A percentile compares a stretch with the other conserved stretches of the same genome.
Evolutionary conservation across 2,329 filamentous ascomycete species (phyloP).

Genomic region (Cordyceps javanica): DNA sequence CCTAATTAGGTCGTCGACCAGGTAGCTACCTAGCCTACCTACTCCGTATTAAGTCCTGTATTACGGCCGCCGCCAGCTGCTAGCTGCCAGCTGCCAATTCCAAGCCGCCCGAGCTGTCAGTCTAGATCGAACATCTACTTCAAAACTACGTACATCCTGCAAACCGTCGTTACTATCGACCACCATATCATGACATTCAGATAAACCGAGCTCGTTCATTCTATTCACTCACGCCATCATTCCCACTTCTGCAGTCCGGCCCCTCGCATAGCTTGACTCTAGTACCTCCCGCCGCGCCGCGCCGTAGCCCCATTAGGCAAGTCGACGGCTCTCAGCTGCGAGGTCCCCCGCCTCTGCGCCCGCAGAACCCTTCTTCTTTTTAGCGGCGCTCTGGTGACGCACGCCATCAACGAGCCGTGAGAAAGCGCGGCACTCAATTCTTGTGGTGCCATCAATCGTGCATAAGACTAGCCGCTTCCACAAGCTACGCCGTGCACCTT

Average conservation of each 20-base stretch:
- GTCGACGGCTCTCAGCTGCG: background rate
- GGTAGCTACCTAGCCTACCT: too few relatives aligned
- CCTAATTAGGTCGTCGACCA: too few relatives aligned
- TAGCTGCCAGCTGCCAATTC: background rate
- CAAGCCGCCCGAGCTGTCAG: background rate
- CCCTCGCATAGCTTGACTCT: background rate
- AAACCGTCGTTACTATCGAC: background rate
- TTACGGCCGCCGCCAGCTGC: background rate
- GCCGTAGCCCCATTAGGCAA: constrained; percentile 11
- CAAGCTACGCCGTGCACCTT: constrained; percentile 15
- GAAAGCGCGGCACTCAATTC: constrained; percentile 8
- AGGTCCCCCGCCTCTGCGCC: constrained; percentile 1
- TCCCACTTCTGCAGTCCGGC: background rate
- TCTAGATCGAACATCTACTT: background rate
- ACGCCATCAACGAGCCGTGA: constrained; percentile 6
- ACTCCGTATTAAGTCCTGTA: too few relatives aligned
- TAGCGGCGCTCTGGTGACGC: constrained; percentile 2
- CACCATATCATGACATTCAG: background rate
- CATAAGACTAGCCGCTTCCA: constrained; percentile 16
- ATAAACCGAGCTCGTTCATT: constrained; percentile 1
- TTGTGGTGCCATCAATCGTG: background rate
- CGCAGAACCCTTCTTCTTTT: background rate
- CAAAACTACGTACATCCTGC: background rate
- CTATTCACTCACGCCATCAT: background rate
- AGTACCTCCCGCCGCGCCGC: background rate